Conservation (phyloP, 148 eudicot genomes). For the Simmondsia chinensis region DNA sequence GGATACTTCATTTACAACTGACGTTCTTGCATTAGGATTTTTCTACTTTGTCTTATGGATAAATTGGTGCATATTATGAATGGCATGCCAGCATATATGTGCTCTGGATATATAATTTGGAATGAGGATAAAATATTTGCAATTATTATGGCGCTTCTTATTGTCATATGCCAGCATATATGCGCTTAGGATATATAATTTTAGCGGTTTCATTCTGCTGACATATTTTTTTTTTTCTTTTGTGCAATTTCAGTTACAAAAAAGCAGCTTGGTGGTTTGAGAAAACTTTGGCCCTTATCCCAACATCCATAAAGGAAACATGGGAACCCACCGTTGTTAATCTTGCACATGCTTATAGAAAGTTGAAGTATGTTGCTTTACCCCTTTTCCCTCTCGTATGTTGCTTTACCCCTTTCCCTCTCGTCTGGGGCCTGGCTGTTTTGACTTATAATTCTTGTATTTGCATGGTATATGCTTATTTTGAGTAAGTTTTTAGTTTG, state of each 20-base stretch:
- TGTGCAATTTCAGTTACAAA: conserved; percentile 51
- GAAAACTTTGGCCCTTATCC: conserved; percentile 63
- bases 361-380: conserved; percentile 44
- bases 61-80: no score
- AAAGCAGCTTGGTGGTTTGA: conserved; percentile 89
- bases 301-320: conserved; percentile 57
- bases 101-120: no score
- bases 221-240: conserved; percentile 2
- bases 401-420: no score
- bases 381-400: neutral
- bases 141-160: no score
- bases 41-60: no score
- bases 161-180: no score
- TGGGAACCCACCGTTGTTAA: conserved; percentile 94
- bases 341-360: conserved; percentile 79
- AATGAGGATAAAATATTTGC: no score
- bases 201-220: no score
- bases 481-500: no score
- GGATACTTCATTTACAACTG: conserved; percentile 8
- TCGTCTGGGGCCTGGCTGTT: neutral
- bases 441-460: neutral
- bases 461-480: no score
- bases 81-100: no score
- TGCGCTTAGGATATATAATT: no score
- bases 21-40: neutral